A percentile compares a stretch with the other conserved stretches of the same genome.
These are phyloP conservation scores for Balansia obtecta DNA, from an alignment of 2,329 filamentous ascomycete species.

Conservation along the genomic window DNA sequence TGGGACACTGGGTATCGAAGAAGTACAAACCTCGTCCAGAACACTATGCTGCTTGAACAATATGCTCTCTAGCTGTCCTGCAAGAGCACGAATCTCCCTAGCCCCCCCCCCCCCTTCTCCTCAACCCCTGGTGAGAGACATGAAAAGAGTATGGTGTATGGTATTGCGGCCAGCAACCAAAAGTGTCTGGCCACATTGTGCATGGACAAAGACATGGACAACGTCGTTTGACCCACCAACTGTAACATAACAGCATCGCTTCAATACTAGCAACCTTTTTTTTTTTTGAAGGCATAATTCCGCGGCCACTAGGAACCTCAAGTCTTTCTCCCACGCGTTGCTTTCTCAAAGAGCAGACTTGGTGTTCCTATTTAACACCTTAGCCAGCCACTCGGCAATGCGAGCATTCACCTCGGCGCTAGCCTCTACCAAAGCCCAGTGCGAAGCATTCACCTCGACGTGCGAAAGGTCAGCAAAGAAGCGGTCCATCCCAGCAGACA, in stretches of 20 bases:
- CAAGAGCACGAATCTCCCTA: no score
- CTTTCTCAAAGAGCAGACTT: conserved; percentile 17
- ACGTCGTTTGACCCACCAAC: neutral
- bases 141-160: no score
- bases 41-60: no score
- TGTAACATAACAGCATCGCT: no score
- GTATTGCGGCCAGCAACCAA: no score
- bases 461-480: conserved; percentile 52
- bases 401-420: conserved; percentile 57
- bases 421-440: conserved; percentile 76
- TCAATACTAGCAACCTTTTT: neutral
- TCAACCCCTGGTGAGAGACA: no score
- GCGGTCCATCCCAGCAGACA: conserved; percentile 61
- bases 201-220: neutral
- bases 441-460: conserved; percentile 53
- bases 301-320: neutral
- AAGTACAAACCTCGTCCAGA: no score
- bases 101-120: no score
- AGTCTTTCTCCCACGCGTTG: no score
- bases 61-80: no score
- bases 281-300: neutral
- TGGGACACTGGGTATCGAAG: no score
- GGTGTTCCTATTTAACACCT: conserved; percentile 17
- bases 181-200: no score
- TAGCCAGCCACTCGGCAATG: conserved; percentile 53